Evolutionary conservation across 345 rosid species (phyloP).

Genomic region (Dimocarpus longan): DNA sequence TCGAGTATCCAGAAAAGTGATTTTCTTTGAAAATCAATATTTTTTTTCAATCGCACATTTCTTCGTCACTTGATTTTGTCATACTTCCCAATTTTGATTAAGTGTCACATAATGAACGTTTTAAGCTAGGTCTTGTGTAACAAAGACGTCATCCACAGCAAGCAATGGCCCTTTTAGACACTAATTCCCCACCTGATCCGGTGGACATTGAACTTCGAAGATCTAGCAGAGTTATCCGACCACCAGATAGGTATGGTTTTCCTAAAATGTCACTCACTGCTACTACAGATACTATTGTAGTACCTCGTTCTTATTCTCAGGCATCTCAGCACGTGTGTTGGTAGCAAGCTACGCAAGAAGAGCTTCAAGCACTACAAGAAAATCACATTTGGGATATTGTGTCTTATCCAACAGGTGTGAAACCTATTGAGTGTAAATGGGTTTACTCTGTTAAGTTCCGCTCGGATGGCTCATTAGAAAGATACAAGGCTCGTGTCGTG

Average conservation of each 20-base stretch:
- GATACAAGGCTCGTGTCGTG: constrained; percentile 10
- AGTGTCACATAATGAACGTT: background rate
- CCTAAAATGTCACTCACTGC: background rate
- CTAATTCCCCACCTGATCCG: background rate
- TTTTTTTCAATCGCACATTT: background rate
- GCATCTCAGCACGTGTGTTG: background rate
- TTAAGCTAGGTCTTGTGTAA: background rate
- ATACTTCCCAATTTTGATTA: constrained; percentile 1
- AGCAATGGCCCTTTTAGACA: background rate
- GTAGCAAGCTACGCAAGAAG: background rate
- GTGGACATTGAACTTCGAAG: too few species aligned
- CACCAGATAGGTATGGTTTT: background rate
- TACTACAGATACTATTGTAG: background rate
- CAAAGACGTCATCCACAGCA: background rate
- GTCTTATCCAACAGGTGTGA: background rate
- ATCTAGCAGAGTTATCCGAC: background rate
- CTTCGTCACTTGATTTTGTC: too few species aligned
- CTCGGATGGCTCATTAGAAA: background rate
- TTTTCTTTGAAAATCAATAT: background rate
- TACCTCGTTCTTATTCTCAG: background rate
- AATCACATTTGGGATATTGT: constrained; percentile 3
- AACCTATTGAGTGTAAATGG: constrained; percentile 5
- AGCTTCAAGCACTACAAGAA: background rate
- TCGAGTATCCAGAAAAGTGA: background rate
- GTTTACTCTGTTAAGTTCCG: background rate